Percentiles rank a stretch among this genome's conserved stretches.
phyloP scores from a whole-genome alignment of 2,329 filamentous ascomycete genomes.

The Sclerotinia glacialis region DNA sequence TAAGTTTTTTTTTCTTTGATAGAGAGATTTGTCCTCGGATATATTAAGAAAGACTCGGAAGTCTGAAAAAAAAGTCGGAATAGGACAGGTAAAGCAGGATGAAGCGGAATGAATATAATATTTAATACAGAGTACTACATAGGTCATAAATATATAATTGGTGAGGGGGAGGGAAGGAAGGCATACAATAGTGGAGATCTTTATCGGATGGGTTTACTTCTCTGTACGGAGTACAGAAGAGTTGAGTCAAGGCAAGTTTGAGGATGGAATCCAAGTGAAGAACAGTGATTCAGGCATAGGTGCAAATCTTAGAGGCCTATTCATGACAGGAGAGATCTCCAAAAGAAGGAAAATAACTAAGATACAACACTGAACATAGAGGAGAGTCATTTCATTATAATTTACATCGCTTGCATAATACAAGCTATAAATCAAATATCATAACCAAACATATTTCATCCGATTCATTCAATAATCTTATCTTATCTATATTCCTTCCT shows the following conservation, averaged over 20 bases:
- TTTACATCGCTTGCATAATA: slow-evolving; percentile 14
- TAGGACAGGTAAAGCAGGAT: not conserved
- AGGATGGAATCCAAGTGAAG: not conserved
- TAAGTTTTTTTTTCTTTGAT: too few species aligned
- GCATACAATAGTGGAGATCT: too few species aligned
- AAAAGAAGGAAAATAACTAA: not conserved
- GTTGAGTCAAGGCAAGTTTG: too few species aligned
- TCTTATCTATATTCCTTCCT: slow-evolving; percentile 13
- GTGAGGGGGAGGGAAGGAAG: too few species aligned
- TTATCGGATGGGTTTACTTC: too few species aligned
- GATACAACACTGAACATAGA: not conserved
- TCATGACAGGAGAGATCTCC: not conserved
- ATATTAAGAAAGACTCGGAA: too few species aligned
- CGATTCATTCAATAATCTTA: not conserved
- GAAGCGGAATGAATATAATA: too few species aligned
- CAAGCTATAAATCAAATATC: slow-evolving; percentile 5
- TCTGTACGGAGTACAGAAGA: too few species aligned
- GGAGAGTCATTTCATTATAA: slow-evolving; percentile 21
- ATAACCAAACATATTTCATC: slow-evolving; percentile 1
- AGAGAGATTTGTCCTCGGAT: too few species aligned
- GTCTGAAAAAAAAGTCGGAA: not conserved
- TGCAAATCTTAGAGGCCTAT: not conserved
- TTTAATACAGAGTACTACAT: too few species aligned
- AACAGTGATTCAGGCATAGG: too few species aligned
- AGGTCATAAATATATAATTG: too few species aligned